A percentile compares a stretch with the other conserved stretches of the same genome.
These are phyloP conservation scores for Tuber brumale DNA, from an alignment of 495 filamentous ascomycete species.

Conservation along the genomic window DNA sequence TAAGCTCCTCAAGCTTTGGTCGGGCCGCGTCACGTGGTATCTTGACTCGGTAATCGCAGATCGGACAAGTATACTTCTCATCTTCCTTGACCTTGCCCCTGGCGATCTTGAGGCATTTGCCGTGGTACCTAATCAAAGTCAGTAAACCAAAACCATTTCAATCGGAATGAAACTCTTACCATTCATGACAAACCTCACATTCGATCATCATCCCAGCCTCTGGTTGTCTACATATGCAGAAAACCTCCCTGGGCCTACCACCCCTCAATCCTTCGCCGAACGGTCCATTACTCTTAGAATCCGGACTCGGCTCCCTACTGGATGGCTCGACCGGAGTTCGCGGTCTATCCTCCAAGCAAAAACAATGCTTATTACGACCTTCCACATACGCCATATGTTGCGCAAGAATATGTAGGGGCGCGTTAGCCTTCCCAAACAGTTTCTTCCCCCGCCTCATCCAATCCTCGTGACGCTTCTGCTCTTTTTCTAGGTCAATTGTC, in stretches of 20 bases:
- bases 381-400: constrained; percentile 91
- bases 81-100: constrained; percentile 96
- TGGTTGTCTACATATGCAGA: constrained; percentile 88
- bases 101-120: constrained; percentile 97
- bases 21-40: constrained; percentile 97
- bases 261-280: constrained; percentile 49
- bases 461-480: constrained; percentile 93
- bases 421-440: constrained; percentile 96
- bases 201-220: constrained; percentile 99
- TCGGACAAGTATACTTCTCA: constrained; percentile 96
- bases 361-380: constrained; percentile 80
- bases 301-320: constrained; percentile 75
- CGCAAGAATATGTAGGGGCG: constrained; percentile 87
- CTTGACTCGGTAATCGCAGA: constrained; percentile 95
- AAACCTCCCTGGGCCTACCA: constrained; percentile 66
- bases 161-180: constrained; percentile 52
- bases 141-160: constrained; percentile 14
- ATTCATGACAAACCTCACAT: constrained; percentile 95
- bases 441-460: constrained; percentile 99
- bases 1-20: constrained; percentile 88
- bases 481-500: constrained; percentile 86
- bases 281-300: constrained; percentile 45
- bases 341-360: constrained; percentile 84
- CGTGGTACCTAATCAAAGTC: constrained; percentile 69
- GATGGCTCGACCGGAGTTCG: constrained; percentile 85